Conservation (phyloP, 139 green algal species). For the Eudorina sp. region DNA sequence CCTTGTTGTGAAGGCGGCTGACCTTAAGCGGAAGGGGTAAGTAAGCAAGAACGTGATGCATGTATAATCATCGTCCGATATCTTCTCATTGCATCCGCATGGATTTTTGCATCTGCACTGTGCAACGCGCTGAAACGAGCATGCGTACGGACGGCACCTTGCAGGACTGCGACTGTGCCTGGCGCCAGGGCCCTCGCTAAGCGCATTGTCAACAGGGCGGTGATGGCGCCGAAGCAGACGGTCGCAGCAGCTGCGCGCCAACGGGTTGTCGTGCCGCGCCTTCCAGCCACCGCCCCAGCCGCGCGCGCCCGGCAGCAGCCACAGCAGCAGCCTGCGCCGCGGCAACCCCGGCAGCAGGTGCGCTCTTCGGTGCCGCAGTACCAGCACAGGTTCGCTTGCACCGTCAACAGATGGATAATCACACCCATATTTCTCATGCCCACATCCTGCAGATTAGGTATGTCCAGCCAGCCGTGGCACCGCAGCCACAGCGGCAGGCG, state of each 20-base stretch:
- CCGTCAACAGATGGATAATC: too few species aligned
- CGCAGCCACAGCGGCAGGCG: background rate
- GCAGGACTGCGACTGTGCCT: background rate
- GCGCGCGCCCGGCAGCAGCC: slow-evolving; percentile 6
- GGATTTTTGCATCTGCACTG: too few species aligned
- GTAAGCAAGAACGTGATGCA: too few species aligned
- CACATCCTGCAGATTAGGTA: slow-evolving; percentile 11
- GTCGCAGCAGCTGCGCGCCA: background rate
- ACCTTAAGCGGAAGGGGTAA: slow-evolving; percentile 22
- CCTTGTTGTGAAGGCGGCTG: background rate
- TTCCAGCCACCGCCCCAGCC: background rate
- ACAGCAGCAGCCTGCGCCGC: background rate
- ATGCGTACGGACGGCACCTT: background rate
- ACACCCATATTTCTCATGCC: too few species aligned
- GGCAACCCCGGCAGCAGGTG: slow-evolving; percentile 37
- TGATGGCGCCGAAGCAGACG: slow-evolving; percentile 33
- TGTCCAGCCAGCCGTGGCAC: background rate
- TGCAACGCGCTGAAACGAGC: too few species aligned
- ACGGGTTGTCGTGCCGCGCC: background rate
- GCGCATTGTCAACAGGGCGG: slow-evolving; percentile 39
- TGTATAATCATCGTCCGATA: too few species aligned
- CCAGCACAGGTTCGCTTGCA: too few species aligned
- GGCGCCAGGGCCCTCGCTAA: slow-evolving; percentile 1
- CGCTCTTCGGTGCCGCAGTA: too few species aligned
- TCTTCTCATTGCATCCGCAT: too few species aligned